These are phyloP conservation scores for Cotoneaster glaucophyllus DNA, from an alignment of 306 rosid genomes.

Conservation along the genomic window DNA sequence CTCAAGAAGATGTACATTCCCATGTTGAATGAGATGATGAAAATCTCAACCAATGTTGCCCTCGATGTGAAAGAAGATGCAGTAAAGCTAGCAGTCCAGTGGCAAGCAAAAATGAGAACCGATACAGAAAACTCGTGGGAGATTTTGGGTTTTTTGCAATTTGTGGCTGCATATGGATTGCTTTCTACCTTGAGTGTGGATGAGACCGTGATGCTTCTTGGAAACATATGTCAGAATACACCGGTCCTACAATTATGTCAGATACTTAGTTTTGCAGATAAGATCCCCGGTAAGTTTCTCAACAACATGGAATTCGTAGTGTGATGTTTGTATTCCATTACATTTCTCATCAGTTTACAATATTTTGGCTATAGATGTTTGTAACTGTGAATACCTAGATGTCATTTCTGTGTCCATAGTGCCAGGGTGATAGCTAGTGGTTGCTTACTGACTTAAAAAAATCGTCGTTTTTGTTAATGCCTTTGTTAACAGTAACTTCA, in stretches of 20 bases:
- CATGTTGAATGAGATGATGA: constrained; percentile 29
- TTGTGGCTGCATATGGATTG: constrained; percentile 40
- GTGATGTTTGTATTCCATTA: neutral
- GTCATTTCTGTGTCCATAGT: neutral
- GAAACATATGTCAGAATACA: constrained; percentile 31
- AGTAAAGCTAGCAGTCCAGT: constrained; percentile 33
- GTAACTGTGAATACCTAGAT: neutral
- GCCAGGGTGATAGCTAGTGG: neutral
- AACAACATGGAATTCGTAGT: neutral
- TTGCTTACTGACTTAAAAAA: neutral
- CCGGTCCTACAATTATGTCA: constrained; percentile 30
- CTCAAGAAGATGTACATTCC: constrained; percentile 13
- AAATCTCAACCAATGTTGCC: constrained; percentile 32
- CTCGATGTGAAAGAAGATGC: constrained; percentile 42
- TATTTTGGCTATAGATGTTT: constrained; percentile 24
- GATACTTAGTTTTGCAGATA: constrained; percentile 32
- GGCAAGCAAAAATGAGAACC: constrained; percentile 31
- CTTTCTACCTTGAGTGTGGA: constrained; percentile 26
- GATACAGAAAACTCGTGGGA: constrained; percentile 22
- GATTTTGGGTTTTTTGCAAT: constrained; percentile 43
- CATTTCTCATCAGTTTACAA: neutral
- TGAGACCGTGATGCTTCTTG: constrained; percentile 38
- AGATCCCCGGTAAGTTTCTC: constrained; percentile 39
- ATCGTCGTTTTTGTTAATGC: neutral
- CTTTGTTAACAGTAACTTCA: neutral